Conservation (phyloP, 2,329 filamentous ascomycete genomes). For the Aureobasidium sp. region DNA sequence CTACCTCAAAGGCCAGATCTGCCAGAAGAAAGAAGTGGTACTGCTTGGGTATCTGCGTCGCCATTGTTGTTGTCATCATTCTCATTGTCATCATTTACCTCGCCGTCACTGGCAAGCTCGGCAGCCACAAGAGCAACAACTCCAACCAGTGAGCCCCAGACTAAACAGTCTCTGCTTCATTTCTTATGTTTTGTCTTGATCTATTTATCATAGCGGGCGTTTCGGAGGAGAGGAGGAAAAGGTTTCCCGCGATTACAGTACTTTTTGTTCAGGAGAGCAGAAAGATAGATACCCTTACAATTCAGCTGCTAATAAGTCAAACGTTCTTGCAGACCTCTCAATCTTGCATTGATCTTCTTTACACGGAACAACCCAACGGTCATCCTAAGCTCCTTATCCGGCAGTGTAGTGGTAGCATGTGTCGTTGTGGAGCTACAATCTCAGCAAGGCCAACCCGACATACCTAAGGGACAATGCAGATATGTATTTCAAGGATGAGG, state of each 20-base stretch:
- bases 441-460: too few relatives aligned
- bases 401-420: too few relatives aligned
- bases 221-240: background rate
- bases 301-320: background rate
- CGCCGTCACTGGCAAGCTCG: conserved; percentile 20
- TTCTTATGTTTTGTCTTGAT: background rate
- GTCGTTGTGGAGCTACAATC: too few relatives aligned
- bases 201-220: background rate
- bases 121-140: conserved; percentile 2
- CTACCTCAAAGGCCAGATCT: conserved; percentile 71
- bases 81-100: conserved; percentile 33
- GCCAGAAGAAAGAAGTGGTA: conserved; percentile 95
- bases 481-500: too few relatives aligned
- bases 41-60: conserved; percentile 65
- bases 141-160: background rate
- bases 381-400: too few relatives aligned
- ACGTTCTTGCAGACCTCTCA: background rate
- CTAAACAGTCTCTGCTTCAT: background rate
- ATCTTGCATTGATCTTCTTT: too few relatives aligned
- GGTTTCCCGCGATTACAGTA: background rate
- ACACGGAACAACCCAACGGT: too few relatives aligned
- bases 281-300: conserved; percentile 9
- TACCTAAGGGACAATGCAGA: too few relatives aligned
- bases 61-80: conserved; percentile 31
- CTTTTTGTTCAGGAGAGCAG: background rate